Conservation (phyloP, 2,329 filamentous ascomycete genomes). For the Aulographum hederae region DNA sequence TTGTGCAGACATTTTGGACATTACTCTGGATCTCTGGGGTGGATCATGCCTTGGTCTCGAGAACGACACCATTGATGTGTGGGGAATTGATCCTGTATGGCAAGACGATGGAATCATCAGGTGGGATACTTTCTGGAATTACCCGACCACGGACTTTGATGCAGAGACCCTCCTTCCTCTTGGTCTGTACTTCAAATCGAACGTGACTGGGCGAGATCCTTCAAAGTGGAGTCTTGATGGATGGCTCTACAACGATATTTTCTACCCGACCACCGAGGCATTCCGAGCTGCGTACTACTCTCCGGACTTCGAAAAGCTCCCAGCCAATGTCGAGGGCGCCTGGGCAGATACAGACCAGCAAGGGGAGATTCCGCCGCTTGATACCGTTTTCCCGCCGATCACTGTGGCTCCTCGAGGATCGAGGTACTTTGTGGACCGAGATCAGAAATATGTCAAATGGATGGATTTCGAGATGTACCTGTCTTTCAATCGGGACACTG, state of each 20-base stretch:
- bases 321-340: conserved; percentile 27
- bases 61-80: conserved; percentile 22
- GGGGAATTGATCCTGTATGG: conserved; percentile 24
- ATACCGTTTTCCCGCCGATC: conserved; percentile 34
- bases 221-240: conserved; percentile 31
- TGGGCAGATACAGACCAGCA: conserved; percentile 27
- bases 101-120: conserved; percentile 24
- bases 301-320: conserved; percentile 27
- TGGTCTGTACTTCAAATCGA: conserved; percentile 21
- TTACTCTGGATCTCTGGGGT: conserved; percentile 27
- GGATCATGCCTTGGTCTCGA: conserved; percentile 19
- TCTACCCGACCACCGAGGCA: conserved; percentile 30
- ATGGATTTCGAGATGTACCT: conserved; percentile 36
- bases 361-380: conserved; percentile 22
- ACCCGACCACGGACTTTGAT: conserved; percentile 21
- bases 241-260: conserved; percentile 37
- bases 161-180: conserved; percentile 26
- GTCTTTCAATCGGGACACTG: conserved; percentile 28
- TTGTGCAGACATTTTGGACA: conserved; percentile 18
- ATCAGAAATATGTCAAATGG: conserved; percentile 29
- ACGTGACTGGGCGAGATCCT: conserved; percentile 33
- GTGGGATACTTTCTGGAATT: conserved; percentile 30
- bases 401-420: conserved; percentile 24
- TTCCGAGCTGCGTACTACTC: conserved; percentile 27
- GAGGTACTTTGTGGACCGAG: conserved; percentile 23